These are phyloP conservation scores for Sisymbrium altissimum DNA, from an alignment of 345 rosid species.

Conservation along the genomic window DNA sequence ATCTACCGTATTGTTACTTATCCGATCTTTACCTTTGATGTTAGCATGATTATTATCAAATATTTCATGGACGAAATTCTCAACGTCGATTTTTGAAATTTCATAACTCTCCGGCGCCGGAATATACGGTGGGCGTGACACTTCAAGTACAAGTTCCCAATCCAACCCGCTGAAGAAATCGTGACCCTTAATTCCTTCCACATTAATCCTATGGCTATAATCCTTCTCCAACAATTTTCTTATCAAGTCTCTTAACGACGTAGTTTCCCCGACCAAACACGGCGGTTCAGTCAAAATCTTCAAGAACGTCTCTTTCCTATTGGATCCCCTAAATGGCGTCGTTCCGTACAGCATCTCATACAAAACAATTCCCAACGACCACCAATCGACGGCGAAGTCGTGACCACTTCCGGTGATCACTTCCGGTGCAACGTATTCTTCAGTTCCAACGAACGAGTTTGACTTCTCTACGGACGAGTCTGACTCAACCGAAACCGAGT, in stretches of 20 bases:
- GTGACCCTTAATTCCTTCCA: conserved; percentile 62
- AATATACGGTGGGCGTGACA: conserved; percentile 64
- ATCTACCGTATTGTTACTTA: not conserved
- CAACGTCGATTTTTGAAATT: conserved; percentile 47
- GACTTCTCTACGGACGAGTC: conserved; percentile 42
- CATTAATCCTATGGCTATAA: conserved; percentile 49
- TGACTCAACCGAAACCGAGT: conserved; percentile 15
- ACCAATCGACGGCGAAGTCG: conserved; percentile 80
- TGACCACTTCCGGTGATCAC: conserved; percentile 69
- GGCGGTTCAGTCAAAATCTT: conserved; percentile 48
- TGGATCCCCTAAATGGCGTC: conserved; percentile 64
- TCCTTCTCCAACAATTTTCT: conserved; percentile 54
- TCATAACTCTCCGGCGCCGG: conserved; percentile 33
- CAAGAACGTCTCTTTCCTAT: conserved; percentile 62
- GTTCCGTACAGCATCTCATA: conserved; percentile 78
- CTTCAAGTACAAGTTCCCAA: conserved; percentile 48
- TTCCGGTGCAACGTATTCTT: conserved; percentile 90
- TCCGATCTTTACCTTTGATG: not conserved
- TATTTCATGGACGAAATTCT: conserved; percentile 48
- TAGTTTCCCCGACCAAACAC: conserved; percentile 64
- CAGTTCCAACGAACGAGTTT: conserved; percentile 87
- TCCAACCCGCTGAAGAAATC: conserved; percentile 52
- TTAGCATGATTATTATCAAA: conserved; percentile 9
- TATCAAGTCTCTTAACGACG: conserved; percentile 59
- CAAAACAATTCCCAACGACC: conserved; percentile 77